Evolutionary conservation across 176 grass and related monocot genomes (phyloP), one percentile per base, ranked within the genome.

Genomic region (Rhynchospora breviuscula): DNA sequence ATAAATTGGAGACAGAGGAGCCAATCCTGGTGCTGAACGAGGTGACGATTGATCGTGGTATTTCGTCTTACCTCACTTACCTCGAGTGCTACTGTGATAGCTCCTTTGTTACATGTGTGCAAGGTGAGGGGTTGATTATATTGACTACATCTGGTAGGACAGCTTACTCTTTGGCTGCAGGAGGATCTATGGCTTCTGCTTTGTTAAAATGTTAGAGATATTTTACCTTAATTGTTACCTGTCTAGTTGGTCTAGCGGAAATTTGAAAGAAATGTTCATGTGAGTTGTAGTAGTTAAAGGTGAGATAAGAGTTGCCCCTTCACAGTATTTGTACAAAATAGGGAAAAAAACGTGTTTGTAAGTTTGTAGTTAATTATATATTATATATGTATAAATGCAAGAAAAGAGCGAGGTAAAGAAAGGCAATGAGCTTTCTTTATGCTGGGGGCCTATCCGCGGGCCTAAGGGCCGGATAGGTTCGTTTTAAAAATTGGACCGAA

Each of bases 71-170:
- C 84, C 93, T 96, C 61, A 99, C 97, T 62, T 90, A 90, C 81
- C 85, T 99, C 62, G 97, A 99, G 40, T 93, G 91, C 84, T 96
- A 93, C 78, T 96, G 97, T 9, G 91, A 99, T 78, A 93, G 89
- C 67, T 99, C 97, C 59, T 99, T 96, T 29, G 91, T 99, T 70
- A 99, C 97, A 11, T 93, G 89, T 29, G 91, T 99, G 81, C 93
- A 99, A 93, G 97, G 97, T 78, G 93, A 99, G 63, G 93, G 97
- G 12, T 73, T 99, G 7, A 96, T 99, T 62, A 89, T 99, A 77
- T 96, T 91, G 10, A 99, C 96, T 3, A 99, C 97, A 48, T 99
- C 93, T 81, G 97, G 97, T 76, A 96, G 93, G 85, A 99, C 91
- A 0, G 93, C 97, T 78, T 99, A 99, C 48, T 99, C 97, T 5